Evolutionary conservation across 208 protist genomes (phyloP), one percentile per base, ranked within the genome.

Genomic region (Wallacemonas rigidus): DNA sequence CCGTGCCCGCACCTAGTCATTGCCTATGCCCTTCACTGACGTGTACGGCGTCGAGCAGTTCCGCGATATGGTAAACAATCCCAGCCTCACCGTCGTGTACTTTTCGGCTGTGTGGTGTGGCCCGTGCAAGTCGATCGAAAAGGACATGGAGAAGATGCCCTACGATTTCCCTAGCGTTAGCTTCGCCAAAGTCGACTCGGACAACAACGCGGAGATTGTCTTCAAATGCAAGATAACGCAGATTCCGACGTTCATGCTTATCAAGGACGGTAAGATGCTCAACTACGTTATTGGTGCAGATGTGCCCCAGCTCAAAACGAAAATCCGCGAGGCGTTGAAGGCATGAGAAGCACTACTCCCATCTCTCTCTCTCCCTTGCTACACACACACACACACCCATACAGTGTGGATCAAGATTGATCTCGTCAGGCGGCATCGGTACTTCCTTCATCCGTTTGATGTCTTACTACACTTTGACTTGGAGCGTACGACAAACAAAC

Each of bases 81-180:
- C 76, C 1, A 72, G 36, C 6, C 67, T 93, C 43, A 93, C 84
- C 11, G 83, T 96, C 2, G 80, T 83, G 50, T 94, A 85, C 81
- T 94, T 93, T 68, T 86, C 83, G 17, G 89, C 89, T 3, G 80
- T 93, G 44, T 93, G 89, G 91, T 94, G 91, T 67, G 88, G 86
- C 4, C 88, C 88, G 7, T 96, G 89, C 77, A 89, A 93, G 62
- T 81, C 80, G 2, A 91, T 94, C 44, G 82, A 92, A 68, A 86
- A 84, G 51, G 72, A 87, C 41, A 70, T 95, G 61, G 90, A 93
- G 47, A 93, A 86, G 81, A 67, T 95, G 38, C 83, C 85, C 12
- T 95, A 87, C 67, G 82, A 92, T 12, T 93, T 91, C 71, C 75
- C 87, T 9, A 85, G 72, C 57, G 86, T 93, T 15, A 73, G 79